Conservation (phyloP, 768 basidiomycete species). For the Termitomyces heimii region DNA sequence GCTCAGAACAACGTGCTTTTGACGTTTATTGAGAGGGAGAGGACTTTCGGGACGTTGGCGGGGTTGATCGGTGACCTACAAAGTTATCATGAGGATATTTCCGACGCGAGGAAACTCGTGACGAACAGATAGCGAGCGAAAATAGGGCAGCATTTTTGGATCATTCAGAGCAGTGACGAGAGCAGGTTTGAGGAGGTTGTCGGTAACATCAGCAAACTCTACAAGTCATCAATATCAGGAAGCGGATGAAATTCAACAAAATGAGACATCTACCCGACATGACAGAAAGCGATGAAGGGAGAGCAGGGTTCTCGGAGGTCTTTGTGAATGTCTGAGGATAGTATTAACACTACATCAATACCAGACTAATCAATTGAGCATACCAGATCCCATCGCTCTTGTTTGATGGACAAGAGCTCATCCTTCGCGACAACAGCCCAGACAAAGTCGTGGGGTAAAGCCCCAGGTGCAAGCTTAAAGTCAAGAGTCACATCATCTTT, state of each 20-base stretch:
- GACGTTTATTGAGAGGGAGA: conserved; percentile 41
- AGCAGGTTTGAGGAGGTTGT: conserved; percentile 61
- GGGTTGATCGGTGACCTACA: conserved; percentile 81
- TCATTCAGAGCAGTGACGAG: conserved; percentile 57
- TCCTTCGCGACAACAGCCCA: conserved; percentile 83
- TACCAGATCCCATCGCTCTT: conserved; percentile 83
- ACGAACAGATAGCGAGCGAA: conserved; percentile 76
- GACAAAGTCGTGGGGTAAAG: conserved; percentile 59
- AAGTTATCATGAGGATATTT: conserved; percentile 3
- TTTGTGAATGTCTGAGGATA: conserved; percentile 70
- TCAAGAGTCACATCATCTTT: conserved; percentile 71
- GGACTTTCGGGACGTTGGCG: conserved; percentile 56
- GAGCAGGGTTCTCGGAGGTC: conserved; percentile 54
- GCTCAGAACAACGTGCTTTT: conserved; percentile 73
- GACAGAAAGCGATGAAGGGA: conserved; percentile 60
- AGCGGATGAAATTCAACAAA: neutral
- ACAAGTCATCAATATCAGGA: conserved; percentile 7
- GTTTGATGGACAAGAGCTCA: conserved; percentile 62
- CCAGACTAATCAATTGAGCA: conserved; percentile 20
- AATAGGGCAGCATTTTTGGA: conserved; percentile 63
- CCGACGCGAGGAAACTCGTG: neutral
- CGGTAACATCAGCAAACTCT: conserved; percentile 86
- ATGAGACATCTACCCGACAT: conserved; percentile 55
- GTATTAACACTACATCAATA: neutral
- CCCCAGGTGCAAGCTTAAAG: conserved; percentile 58